Evolutionary conservation across 2,329 filamentous ascomycete species (phyloP).

Genomic region (Venturia nashicola): DNA sequence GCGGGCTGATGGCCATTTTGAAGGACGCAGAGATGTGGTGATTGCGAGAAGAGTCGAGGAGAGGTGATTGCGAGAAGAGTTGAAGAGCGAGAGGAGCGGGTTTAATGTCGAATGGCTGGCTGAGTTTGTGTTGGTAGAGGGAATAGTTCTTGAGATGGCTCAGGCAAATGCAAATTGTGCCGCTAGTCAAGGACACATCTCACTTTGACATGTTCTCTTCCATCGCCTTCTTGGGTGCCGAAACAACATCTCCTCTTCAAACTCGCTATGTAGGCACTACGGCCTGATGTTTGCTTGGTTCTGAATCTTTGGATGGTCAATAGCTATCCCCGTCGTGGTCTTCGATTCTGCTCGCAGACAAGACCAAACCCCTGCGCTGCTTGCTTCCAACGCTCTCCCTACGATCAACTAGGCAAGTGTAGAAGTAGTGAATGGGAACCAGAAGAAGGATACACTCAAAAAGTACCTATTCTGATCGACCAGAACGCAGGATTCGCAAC

Average conservation of each 20-base stretch:
- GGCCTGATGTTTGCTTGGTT: background rate
- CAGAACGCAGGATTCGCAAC: constrained; percentile 41
- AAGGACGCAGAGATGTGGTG: background rate
- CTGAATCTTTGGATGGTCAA: no score
- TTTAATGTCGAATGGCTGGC: background rate
- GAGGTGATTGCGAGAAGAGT: no score
- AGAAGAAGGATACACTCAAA: no score
- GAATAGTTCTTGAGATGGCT: background rate
- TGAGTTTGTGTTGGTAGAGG: background rate
- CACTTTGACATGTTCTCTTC: background rate
- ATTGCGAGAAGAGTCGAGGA: no score
- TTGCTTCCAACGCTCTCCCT: no score
- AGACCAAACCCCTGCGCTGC: no score
- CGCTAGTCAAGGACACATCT: background rate
- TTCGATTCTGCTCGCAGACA: no score
- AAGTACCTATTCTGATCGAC: no score
- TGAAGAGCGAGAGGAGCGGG: background rate
- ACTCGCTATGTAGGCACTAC: background rate
- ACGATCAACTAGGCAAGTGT: no score
- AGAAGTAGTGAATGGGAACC: no score
- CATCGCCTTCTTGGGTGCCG: background rate
- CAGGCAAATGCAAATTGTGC: background rate
- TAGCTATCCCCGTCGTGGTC: no score
- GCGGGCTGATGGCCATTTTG: constrained; percentile 12
- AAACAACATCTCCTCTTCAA: background rate